Base-by-base conservation (phyloP, 2,329 filamentous ascomycete genomes). In the Curvularia lunata region DNA sequence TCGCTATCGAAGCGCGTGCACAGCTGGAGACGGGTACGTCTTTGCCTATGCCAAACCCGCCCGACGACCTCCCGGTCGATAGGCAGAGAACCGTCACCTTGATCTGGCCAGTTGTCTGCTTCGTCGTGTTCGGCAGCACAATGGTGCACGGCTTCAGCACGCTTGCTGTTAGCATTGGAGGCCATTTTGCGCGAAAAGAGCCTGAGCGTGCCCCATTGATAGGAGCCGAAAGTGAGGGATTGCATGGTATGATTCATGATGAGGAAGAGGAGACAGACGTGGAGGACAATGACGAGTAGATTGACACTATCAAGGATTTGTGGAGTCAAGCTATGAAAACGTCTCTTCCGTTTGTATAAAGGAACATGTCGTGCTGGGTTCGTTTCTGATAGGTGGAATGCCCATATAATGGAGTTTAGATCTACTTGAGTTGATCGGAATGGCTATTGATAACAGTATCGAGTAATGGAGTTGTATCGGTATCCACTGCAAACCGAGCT, bases 51-150 rank as follows among this genome's bases (percentile, higher is more conserved):
- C 74, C 79, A 1, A 70, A 79, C 51, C 82, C 82, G 1, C 80
- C 80, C 0, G 56, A 65, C 3, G 65, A 77, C 34, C 55, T 72
- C 4, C 73, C 74, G 0, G 71, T 73, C 0, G 58, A 75, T 63
- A 58, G 75, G 50, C 68, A 76, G 43, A 64, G 72, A 19, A 78
- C 80, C 0, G 74, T 84, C 3, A 74, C 78, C 25, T 70, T 81
- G 7, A 75, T 86, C 0, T 86, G 83, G 82, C 83, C 83, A 0
- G 76, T 86, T 0, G 78, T 86, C 1, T 84, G 81, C 60, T 85
- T 84, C 61, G 74, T 85, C 4, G 82, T 85, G 0, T 65, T 86
- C 4, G 82, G 82, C 3, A 83, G 81, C 58, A 84, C 81, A 4
- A 72, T 86, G 58, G 75, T 86, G 5, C 83, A 86, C 71, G 84